These are phyloP conservation scores for Solanum tacnaense DNA, from an alignment of 257 asterid genomes.

Conservation along the genomic window DNA sequence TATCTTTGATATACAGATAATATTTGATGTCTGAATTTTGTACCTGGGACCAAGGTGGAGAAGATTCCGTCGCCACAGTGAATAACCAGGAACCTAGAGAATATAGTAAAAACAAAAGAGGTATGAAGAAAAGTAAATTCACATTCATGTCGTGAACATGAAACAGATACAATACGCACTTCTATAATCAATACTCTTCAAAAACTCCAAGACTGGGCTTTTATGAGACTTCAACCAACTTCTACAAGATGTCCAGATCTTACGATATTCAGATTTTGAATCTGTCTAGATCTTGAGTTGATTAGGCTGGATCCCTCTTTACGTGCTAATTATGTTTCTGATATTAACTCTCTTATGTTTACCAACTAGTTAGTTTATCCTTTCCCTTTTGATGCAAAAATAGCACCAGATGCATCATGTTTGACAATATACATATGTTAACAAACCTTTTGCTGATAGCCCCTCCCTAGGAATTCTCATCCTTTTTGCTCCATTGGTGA, in stretches of 20 bases:
- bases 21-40: background rate
- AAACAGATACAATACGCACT: background rate
- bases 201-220: background rate
- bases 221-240: background rate
- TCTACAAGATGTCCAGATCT: background rate
- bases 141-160: background rate
- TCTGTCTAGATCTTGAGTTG: background rate
- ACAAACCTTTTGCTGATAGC: background rate
- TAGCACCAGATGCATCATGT: background rate
- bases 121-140: background rate
- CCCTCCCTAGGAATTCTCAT: background rate
- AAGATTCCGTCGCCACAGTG: slow-evolving; percentile 58
- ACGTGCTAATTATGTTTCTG: background rate
- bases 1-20: background rate
- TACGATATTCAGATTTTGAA: background rate
- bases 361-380: background rate
- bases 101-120: background rate
- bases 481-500: background rate
- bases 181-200: background rate
- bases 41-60: slow-evolving; percentile 78
- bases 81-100: slow-evolving; percentile 75
- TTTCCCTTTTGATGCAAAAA: background rate
- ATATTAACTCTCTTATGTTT: background rate
- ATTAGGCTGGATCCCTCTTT: background rate
- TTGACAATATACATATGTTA: background rate